Base-by-base conservation (phyloP, 2,329 filamentous ascomycete genomes). In the Neonectria coccinea region DNA sequence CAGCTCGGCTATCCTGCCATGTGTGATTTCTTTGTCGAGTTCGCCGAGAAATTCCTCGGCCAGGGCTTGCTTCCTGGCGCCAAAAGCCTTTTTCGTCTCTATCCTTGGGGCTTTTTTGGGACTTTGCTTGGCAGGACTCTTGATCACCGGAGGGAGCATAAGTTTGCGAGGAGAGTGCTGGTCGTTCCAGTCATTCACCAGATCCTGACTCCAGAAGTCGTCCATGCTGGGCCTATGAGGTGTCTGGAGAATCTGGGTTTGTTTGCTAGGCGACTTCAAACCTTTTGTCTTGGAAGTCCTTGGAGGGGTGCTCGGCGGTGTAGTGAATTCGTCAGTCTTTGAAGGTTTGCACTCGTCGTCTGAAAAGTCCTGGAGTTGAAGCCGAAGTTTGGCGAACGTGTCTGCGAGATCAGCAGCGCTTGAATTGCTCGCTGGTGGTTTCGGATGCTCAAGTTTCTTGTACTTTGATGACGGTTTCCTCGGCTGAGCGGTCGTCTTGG, bases 1-100 rank as follows among this genome's bases (percentile, higher is more conserved):
- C 20, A 94, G 81, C 25, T 82, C 72, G 1, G 81, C 76, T 8
- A 96, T 85, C 65, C 84, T 80, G 9, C 90, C 88, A 2, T 82
- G 71, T 0, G 90, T 89, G 69, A 95, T 87, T 42, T 79, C 82
- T 0, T 75, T 71, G 76, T 96, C 92, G n/a, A 96, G 86, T 68
- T 93, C 89, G 0, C 67, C 57, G 1, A 96, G 81, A 74, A 95
- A 95, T 0, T 76, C 70, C 50, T 84, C 81, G 0, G 92, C 92
- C 0, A 93, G 74, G 1, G 82, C 79, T 55, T 90, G 83, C 76
- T 93, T 94, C 10, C 75, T 77, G 9, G 81, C 77, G 12, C 89
- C 85, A 74, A 94, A 95, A 0, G 80, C 79, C 75, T 88, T 91
- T 73, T 86, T 89, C 5, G 79, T 63, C 14, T 72, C 66, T 77